Evolutionary conservation across 1,284 basidiomycete species (phyloP).

Genomic region (Tausonia pullulans): DNA sequence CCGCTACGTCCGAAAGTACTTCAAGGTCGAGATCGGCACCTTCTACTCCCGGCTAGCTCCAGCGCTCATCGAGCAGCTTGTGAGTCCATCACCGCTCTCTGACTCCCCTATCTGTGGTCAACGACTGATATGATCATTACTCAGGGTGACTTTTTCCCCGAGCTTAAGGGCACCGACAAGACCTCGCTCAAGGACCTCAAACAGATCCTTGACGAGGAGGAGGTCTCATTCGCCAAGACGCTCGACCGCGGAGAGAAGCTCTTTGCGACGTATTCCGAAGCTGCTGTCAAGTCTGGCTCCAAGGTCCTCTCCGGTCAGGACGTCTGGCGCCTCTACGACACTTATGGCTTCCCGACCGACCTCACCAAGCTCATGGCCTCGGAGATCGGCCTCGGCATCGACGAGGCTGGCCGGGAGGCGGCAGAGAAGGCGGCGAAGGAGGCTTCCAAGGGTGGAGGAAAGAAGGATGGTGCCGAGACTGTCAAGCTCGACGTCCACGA

Average conservation of each 20-base stretch:
- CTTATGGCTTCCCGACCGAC: conserved; percentile 96
- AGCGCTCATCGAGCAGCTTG: conserved; percentile 79
- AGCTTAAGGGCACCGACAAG: conserved; percentile 47
- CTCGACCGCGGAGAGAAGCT: conserved; percentile 93
- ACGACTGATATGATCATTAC: not conserved
- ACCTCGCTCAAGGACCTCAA: conserved; percentile 76
- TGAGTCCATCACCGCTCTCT: conserved; percentile 31
- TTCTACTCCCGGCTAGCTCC: conserved; percentile 93
- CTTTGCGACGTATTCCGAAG: conserved; percentile 79
- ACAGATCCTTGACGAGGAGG: conserved; percentile 94
- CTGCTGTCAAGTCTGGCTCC: conserved; percentile 52
- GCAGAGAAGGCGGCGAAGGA: conserved; percentile 83
- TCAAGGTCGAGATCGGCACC: conserved; percentile 82
- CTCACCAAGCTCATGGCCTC: conserved; percentile 96
- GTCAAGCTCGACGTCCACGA: conserved; percentile 96
- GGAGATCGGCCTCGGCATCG: conserved; percentile 74
- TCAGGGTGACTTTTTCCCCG: conserved; percentile 82
- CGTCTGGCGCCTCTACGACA: conserved; percentile 96
- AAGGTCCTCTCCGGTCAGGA: conserved; percentile 77
- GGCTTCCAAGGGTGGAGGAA: conserved; percentile 65
- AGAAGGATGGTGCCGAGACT: conserved; percentile 55
- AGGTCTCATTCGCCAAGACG: conserved; percentile 91
- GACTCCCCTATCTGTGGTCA: not conserved
- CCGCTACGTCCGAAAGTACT: conserved; percentile 89
- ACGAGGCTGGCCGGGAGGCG: conserved; percentile 79